Conservation (phyloP, 2,329 filamentous ascomycete genomes). For the Cercospora nicotianae region DNA sequence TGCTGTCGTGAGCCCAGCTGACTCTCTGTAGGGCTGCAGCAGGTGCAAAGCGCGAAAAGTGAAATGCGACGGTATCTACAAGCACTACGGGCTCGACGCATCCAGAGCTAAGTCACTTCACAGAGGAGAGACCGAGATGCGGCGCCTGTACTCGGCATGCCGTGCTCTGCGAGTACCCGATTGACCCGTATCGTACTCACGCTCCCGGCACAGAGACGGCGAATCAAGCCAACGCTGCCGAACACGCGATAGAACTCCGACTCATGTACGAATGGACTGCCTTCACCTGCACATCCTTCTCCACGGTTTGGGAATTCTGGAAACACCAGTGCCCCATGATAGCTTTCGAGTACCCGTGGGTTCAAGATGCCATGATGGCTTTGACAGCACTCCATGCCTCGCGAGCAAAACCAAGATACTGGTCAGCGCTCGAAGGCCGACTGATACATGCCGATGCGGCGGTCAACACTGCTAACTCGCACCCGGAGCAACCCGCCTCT, state of each 20-base stretch:
- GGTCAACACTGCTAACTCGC: not conserved
- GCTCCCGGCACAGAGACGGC: constrained; percentile 10
- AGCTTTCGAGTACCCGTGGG: constrained; percentile 27
- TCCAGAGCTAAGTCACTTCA: not conserved
- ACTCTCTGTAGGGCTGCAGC: constrained; percentile 22
- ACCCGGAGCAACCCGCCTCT: not conserved
- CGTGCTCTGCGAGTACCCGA: constrained; percentile 28
- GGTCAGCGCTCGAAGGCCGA: constrained; percentile 26
- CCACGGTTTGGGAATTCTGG: constrained; percentile 30
- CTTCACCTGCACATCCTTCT: constrained; percentile 21
- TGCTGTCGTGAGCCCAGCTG: not conserved
- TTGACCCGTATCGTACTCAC: constrained; percentile 15
- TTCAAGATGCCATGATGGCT: constrained; percentile 29
- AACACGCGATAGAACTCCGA: constrained; percentile 20
- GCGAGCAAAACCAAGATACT: constrained; percentile 21
- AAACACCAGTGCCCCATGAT: constrained; percentile 28
- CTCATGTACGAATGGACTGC: constrained; percentile 25
- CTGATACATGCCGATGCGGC: constrained; percentile 18
- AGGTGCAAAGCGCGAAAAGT: constrained; percentile 28
- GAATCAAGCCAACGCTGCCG: not conserved
- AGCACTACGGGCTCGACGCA: not conserved
- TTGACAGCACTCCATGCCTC: constrained; percentile 28
- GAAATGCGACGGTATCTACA: constrained; percentile 24
- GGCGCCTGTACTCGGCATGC: constrained; percentile 27
- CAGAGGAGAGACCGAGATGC: constrained; percentile 25